These are phyloP conservation scores for Colletotrichum sp. DNA, from an alignment of 2,329 filamentous ascomycete genomes.

Conservation along the genomic window DNA sequence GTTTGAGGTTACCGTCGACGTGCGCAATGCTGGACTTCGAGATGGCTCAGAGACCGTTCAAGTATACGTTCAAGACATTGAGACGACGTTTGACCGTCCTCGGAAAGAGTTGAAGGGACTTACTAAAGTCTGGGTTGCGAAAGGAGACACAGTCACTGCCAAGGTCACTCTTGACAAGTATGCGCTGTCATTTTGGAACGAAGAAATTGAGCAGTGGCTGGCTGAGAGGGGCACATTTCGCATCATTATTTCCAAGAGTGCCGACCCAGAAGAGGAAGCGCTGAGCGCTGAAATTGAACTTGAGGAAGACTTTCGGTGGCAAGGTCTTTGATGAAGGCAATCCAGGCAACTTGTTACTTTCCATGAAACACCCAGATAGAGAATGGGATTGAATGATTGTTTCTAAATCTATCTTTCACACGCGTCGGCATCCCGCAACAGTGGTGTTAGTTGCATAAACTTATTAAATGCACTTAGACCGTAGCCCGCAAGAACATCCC, in stretches of 20 bases:
- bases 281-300: background rate
- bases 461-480: background rate
- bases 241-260: background rate
- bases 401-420: too few species aligned
- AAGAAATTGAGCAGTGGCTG: background rate
- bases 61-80: conserved; percentile 46
- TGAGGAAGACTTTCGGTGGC: background rate
- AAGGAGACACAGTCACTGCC: conserved; percentile 39
- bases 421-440: background rate
- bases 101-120: conserved; percentile 58
- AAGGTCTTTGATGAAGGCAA: background rate
- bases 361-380: too few species aligned
- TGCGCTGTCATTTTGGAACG: background rate
- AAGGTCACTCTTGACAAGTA: background rate
- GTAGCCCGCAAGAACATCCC: too few species aligned
- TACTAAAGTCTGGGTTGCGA: conserved; percentile 55
- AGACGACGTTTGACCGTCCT: conserved; percentile 37
- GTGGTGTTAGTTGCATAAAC: background rate
- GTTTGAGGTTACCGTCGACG: background rate
- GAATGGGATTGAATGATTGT: too few species aligned
- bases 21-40: background rate
- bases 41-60: conserved; percentile 21
- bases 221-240: background rate
- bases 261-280: background rate
- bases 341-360: background rate